Conservation (phyloP, 306 rosid genomes). For the Erythrophleum fordii region DNA sequence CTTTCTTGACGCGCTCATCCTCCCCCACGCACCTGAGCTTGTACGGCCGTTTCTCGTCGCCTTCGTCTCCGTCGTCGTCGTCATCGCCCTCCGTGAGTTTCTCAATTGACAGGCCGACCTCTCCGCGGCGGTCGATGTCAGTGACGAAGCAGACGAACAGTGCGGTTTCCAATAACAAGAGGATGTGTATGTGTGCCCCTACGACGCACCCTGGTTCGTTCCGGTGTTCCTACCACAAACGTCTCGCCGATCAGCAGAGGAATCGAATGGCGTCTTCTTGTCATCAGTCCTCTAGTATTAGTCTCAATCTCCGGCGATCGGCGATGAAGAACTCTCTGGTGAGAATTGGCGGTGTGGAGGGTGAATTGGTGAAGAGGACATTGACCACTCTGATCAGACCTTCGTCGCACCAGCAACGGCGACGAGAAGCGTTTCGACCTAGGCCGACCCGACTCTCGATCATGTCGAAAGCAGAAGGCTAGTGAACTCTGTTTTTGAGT, state of each 20-base stretch:
- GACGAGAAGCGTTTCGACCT: slow-evolving; percentile 63
- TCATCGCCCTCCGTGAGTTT: slow-evolving; percentile 38
- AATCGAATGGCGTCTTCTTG: slow-evolving; percentile 38
- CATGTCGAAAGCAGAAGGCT: slow-evolving; percentile 49
- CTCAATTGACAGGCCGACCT: slow-evolving; percentile 36
- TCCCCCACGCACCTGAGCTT: slow-evolving; percentile 39
- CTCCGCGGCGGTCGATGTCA: slow-evolving; percentile 52
- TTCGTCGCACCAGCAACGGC: slow-evolving; percentile 56
- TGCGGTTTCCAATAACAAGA: slow-evolving; percentile 43
- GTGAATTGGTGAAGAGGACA: slow-evolving; percentile 54
- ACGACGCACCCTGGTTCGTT: slow-evolving; percentile 79
- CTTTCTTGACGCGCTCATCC: slow-evolving; percentile 40
- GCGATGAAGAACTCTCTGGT: slow-evolving; percentile 80
- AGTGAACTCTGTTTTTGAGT: neutral
- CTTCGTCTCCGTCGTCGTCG: slow-evolving; percentile 19
- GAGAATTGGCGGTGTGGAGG: slow-evolving; percentile 68
- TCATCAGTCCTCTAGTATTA: slow-evolving; percentile 25
- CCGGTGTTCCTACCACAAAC: slow-evolving; percentile 69
- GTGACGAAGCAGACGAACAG: slow-evolving; percentile 42
- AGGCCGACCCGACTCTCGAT: slow-evolving; percentile 60
- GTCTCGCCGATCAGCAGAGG: slow-evolving; percentile 37
- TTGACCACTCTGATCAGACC: slow-evolving; percentile 57
- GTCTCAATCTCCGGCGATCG: slow-evolving; percentile 53
- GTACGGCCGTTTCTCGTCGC: neutral
- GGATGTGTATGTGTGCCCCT: slow-evolving; percentile 66